Evolutionary conservation across 2,329 filamentous ascomycete species (phyloP), one percentile per base, ranked within the genome.

Genomic region (Calonectria naviculata): DNA sequence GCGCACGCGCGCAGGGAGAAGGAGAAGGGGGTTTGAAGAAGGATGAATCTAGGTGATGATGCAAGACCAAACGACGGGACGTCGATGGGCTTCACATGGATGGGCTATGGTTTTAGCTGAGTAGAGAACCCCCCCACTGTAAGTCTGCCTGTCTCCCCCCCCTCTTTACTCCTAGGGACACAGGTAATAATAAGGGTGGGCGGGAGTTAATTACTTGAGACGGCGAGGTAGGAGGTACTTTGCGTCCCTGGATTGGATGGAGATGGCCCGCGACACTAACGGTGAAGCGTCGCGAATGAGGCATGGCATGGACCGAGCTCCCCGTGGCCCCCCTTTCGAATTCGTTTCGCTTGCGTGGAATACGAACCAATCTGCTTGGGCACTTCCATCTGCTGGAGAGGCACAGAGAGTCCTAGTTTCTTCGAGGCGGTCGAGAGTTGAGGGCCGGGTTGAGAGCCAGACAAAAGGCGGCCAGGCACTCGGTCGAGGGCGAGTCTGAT

Each of bases 41-140:
- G 28, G 66, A 61, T 28, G 67, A 58, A 61, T 61, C 44, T 65
- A 67, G 29, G 36, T 70, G 68, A 63, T 70, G 68, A 70, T 70
- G 68, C 68, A 70, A 70, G 68, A 63, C 62, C 68, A 42, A 66
- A 46, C 63, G 62, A 65, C 66, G 47, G 66, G 26, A 47, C 41
- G 36, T 10, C 38, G 65, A 52, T 28, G 42, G 42, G 34, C 66
- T 63, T 56, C 56, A 54, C 56, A 68, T 60, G 42, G 52, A 58
- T 29, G 52, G 61, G 61, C 58, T 65, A 60, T 47, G 58, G 47
- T 64, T 63, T 47, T 38, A 58, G 52, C 52, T 58, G 52, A 52
- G 61, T 34, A 46, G 46, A 47, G 58, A 63, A 54, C 36, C n/a
- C 46, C 66, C 65, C 58, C 58, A 58, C 47, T 64, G 60, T 46